A percentile compares a stretch with the other conserved stretches of the same genome.
Evolutionary conservation across 208 protist species (phyloP).

Genomic region (Leishmania arabica): DNA sequence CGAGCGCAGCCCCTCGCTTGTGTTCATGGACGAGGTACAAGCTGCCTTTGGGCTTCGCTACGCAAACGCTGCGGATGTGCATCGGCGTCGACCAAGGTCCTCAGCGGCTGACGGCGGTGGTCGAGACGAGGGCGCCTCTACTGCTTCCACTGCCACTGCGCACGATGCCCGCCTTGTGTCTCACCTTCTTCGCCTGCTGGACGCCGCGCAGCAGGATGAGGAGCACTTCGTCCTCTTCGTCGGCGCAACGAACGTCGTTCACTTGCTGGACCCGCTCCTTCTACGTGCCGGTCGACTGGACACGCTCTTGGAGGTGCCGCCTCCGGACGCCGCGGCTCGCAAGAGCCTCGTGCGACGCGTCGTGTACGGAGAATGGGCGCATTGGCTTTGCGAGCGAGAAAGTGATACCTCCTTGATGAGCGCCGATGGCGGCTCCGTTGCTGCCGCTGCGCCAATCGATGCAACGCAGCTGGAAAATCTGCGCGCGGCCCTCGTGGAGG

Average conservation of each 20-base stretch:
- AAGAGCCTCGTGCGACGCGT: slow-evolving; percentile 43
- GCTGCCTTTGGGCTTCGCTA: slow-evolving; percentile 72
- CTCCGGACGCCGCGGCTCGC: slow-evolving; percentile 57
- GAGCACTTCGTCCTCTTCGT: slow-evolving; percentile 73
- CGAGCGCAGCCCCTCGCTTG: slow-evolving; percentile 75
- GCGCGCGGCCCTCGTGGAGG: slow-evolving; percentile 30
- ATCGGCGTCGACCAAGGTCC: neutral
- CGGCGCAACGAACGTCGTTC: slow-evolving; percentile 78
- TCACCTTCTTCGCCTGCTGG: slow-evolving; percentile 74
- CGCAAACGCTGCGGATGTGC: neutral
- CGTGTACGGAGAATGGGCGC: slow-evolving; percentile 66
- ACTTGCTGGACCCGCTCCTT: slow-evolving; percentile 69
- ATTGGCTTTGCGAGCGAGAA: slow-evolving; percentile 40
- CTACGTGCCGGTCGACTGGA: slow-evolving; percentile 83
- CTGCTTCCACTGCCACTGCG: slow-evolving; percentile 14
- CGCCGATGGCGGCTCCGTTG: neutral
- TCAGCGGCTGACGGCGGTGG: neutral
- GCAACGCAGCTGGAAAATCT: neutral
- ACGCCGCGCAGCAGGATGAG: slow-evolving; percentile 63
- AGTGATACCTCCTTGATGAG: too few species aligned
- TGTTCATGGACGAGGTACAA: slow-evolving; percentile 97
- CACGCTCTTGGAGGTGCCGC: slow-evolving; percentile 67
- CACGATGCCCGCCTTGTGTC: slow-evolving; percentile 75
- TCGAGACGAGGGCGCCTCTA: neutral
- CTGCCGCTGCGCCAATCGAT: neutral